These are phyloP conservation scores for Holtermannia corniformis DNA, from an alignment of 768 basidiomycete genomes.

Conservation along the genomic window DNA sequence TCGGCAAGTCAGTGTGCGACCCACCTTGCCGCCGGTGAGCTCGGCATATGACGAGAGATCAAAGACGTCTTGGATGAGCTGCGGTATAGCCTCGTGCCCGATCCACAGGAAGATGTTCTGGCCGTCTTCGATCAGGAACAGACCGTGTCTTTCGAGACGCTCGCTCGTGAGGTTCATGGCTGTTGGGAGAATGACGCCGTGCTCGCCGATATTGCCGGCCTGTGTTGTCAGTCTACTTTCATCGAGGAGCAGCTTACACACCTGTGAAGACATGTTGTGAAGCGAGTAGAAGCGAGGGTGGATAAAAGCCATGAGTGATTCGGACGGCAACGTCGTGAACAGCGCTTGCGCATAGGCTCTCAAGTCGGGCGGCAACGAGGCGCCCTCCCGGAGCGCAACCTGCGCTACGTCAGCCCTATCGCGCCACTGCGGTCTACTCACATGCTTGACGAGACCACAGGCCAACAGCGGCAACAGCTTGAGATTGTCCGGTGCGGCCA, in stretches of 20 bases:
- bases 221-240: too few relatives aligned
- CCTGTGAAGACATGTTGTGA: conserved; percentile 92
- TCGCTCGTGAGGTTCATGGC: conserved; percentile 89
- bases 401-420: conserved; percentile 32
- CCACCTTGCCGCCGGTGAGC: conserved; percentile 88
- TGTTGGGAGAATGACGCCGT: conserved; percentile 77
- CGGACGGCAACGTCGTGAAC: conserved; percentile 80
- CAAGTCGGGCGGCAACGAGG: conserved; percentile 93
- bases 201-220: conserved; percentile 84
- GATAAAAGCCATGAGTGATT: conserved; percentile 83
- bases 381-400: conserved; percentile 91
- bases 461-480: conserved; percentile 86
- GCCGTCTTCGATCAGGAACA: conserved; percentile 94
- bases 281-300: conserved; percentile 92
- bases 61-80: conserved; percentile 88
- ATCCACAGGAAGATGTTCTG: conserved; percentile 98
- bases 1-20: conserved; percentile 48
- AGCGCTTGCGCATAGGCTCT: conserved; percentile 89
- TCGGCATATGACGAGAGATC: conserved; percentile 78
- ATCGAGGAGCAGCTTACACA: conserved; percentile 39
- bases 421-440: conserved; percentile 42
- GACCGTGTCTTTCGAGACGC: conserved; percentile 82
- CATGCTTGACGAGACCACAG: conserved; percentile 88
- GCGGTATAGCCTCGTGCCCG: conserved; percentile 95
- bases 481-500: conserved; percentile 86